Base-by-base conservation (phyloP, 2,329 filamentous ascomycete species). In the Colletotrichum melonis region DNA sequence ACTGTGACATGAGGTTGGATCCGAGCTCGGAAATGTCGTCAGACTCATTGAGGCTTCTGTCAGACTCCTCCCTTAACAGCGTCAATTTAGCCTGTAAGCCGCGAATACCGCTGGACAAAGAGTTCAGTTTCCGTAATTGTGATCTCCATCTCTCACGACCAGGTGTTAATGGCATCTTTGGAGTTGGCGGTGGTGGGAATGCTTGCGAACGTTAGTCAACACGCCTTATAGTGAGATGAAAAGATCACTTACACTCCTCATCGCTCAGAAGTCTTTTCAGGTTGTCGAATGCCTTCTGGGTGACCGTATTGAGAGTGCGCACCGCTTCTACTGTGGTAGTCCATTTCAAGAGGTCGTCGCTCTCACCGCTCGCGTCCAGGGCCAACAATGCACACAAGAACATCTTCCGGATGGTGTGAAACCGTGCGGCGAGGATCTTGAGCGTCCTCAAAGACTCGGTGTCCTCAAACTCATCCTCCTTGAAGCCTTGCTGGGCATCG, bases 51-150 rank as follows among this genome's bases (percentile, higher is more conserved):
- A 98, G 84, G 56, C 91, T 91, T 73, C 90, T 90, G 79, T 94
- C 94, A 0, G 95, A 97, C 81, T 98, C 95, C 81, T 99, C 97
- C 63, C 95, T 92, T 67, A 98, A 85, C 8, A 99, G 88, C 73
- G 97, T 95, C 85, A 99, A 91, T 82, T 98, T 99, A 46, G 97
- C 97, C 82, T 98, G 96, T 62, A 99, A 88, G 12, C 94, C 94
- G 32, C 95, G 92, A 74, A 98, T 97, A 19, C 95, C 95, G 68
- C 95, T 94, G 0, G 95, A 98, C 42, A 99, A 88, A 1, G 93
- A 94, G 79, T 94, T 95, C 55, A 99, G 90, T 80, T 97, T 96
- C 73, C 95, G 92, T 71, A 98, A 89, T 81, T 98, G 96, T 67
- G 93, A 92, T 69, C 95, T 93, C 86, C 96, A 92, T 73, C 94